A percentile compares a stretch with the other conserved stretches of the same genome.
These are phyloP conservation scores for Aureobasidium sp. DNA, from an alignment of 2,329 filamentous ascomycete species.

Conservation along the genomic window DNA sequence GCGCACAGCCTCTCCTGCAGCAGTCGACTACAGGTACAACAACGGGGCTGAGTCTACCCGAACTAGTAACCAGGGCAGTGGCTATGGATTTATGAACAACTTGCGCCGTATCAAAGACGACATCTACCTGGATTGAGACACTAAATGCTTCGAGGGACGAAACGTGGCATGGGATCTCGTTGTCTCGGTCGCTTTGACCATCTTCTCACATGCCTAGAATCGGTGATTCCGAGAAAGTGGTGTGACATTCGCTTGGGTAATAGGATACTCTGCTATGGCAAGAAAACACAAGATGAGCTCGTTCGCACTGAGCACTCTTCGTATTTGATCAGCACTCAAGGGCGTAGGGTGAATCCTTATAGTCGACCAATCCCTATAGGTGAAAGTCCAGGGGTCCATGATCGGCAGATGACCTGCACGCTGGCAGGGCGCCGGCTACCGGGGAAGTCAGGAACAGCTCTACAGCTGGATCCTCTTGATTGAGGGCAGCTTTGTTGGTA, in stretches of 20 bases:
- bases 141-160: not conserved
- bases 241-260: not conserved
- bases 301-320: not conserved
- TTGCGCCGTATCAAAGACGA: conserved; percentile 48
- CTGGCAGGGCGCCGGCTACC: not conserved
- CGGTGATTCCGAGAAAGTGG: not conserved
- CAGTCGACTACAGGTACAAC: conserved; percentile 26
- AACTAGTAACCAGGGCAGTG: conserved; percentile 32
- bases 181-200: not conserved
- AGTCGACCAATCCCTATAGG: not conserved
- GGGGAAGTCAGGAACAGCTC: not conserved
- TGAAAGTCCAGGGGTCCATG: not conserved
- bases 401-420: not conserved
- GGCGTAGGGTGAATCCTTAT: not conserved
- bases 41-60: conserved; percentile 19
- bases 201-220: not conserved
- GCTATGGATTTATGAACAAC: conserved; percentile 47
- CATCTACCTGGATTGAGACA: conserved; percentile 43
- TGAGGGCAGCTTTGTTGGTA: not conserved
- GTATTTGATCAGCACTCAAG: not conserved
- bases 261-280: not conserved
- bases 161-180: not conserved
- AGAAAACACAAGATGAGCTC: not conserved
- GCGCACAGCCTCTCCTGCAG: conserved; percentile 19
- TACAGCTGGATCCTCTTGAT: not conserved